phyloP scores from a whole-genome alignment of 768 basidiomycete genomes.

The Tulasnella sp. region DNA sequence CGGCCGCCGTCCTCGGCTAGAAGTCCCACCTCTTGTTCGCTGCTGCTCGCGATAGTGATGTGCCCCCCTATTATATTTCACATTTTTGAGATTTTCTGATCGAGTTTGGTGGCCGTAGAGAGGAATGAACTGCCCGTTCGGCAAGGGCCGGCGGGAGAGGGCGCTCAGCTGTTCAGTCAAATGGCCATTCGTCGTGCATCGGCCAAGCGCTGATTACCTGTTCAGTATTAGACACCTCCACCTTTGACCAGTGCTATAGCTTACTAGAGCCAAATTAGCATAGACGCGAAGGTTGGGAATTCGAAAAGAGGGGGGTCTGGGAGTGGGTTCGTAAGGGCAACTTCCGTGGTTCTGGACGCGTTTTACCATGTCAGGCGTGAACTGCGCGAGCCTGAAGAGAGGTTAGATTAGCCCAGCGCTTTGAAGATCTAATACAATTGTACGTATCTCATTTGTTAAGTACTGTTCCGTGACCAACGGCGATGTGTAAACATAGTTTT shows the following conservation, averaged over 20 bases:
- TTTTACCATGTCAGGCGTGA: too few relatives aligned
- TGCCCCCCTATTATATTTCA: background rate
- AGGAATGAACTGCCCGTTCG: background rate
- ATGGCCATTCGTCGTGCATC: background rate
- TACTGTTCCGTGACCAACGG: too few relatives aligned
- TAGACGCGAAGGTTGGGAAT: background rate
- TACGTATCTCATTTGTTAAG: too few relatives aligned
- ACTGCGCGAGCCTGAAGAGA: too few relatives aligned
- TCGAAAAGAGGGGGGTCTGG: too few relatives aligned
- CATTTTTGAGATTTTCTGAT: background rate
- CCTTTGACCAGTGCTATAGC: background rate
- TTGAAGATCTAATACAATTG: too few relatives aligned
- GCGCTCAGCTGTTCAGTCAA: background rate
- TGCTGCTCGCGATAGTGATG: background rate
- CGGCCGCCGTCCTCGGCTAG: background rate
- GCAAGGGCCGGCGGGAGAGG: background rate
- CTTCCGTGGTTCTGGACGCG: background rate
- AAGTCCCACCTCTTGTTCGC: background rate
- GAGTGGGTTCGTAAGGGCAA: background rate
- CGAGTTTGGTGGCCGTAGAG: background rate
- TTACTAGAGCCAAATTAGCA: background rate
- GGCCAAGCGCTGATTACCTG: background rate
- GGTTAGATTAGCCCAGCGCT: too few relatives aligned
- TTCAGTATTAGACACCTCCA: background rate
- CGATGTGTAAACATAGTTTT: background rate